Evolutionary conservation across 2,329 filamentous ascomycete species (phyloP), one percentile per base, ranked within the genome.

Genomic region (Pezicula radicicola): DNA sequence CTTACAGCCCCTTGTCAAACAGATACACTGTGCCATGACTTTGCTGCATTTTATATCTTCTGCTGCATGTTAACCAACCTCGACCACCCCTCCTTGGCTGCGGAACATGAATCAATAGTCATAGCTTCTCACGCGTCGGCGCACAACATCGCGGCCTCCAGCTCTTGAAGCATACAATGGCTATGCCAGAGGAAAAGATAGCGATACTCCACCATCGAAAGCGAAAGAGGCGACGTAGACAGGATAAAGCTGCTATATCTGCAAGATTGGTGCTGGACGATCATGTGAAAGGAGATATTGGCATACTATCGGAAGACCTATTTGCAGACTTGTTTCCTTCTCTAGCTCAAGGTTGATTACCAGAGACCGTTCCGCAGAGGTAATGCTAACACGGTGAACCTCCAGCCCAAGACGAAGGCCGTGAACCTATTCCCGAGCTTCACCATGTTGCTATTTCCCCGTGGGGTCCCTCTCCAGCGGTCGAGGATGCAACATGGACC

Each of bases 251-350:
- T 7, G 80, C 92, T 41, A 78, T 96, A 53, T 80, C 89, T 53
- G 92, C 91, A 51, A 85, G 88, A 52, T 77, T 97, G 47, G 80
- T 95, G 36, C 82, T 97, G 51, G 91, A 96, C 70, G 88, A 91
- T 66, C 87, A 88, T 68, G 78, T 96, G 63, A 89, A 87, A 71
- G 90, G 89, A 49, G 90, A 96, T 66, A 80, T 92, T 55, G 94
- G 91, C 57, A 81, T 94, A 58, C 72, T 97, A 49, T 96, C 93
- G 12, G 87, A 91, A 63, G 91, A 96, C 69, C 78, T 99, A 48
- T 91, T 92, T 63, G 76, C 80, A 44, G 88, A 95, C 65, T 79
- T 97, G 48, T 91, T 95, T 72, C 85, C 89, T 56, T 74, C 83
- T 61, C 64, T 79, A 61, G 70, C 72, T 59, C 63, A 75, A 65